These are phyloP conservation scores for Corchorus capsularis DNA, from an alignment of 345 rosid genomes.

Conservation along the genomic window DNA sequence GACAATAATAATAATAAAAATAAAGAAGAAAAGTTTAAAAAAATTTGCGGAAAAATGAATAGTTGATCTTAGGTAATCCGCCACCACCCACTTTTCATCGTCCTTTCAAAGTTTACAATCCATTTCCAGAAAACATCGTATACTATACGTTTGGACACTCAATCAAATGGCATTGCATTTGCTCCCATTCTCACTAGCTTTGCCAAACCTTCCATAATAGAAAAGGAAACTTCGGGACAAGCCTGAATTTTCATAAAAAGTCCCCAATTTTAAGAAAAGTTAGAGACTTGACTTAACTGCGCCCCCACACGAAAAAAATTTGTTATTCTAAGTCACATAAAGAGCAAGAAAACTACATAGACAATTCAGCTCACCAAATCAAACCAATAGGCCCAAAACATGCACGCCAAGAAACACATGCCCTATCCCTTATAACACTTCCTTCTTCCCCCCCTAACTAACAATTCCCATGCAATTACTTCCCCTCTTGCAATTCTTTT, in stretches of 20 bases:
- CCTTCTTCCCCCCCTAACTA: constrained; percentile 23
- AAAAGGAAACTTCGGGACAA: constrained; percentile 11
- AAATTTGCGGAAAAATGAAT: constrained; percentile 14
- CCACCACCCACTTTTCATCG: constrained; percentile 59
- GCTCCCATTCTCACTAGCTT: background rate
- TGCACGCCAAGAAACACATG: constrained; percentile 51
- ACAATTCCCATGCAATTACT: constrained; percentile 22
- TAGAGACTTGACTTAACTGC: too few species aligned
- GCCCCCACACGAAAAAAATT: background rate
- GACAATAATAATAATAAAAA: too few species aligned
- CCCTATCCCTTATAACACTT: constrained; percentile 28
- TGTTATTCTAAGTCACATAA: background rate
- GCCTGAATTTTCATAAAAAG: constrained; percentile 10
- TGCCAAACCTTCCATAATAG: constrained; percentile 15
- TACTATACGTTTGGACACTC: constrained; percentile 23
- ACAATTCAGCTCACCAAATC: constrained; percentile 85
- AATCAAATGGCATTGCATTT: constrained; percentile 9
- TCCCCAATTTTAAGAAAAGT: constrained; percentile 10
- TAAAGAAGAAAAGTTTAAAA: constrained; percentile 23
- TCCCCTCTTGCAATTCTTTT: background rate
- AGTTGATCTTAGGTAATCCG: constrained; percentile 62
- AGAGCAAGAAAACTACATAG: constrained; percentile 14
- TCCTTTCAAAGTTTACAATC: constrained; percentile 7
- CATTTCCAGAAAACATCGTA: background rate
- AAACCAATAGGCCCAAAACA: constrained; percentile 54